These are phyloP conservation scores for Geotrichum histeridarum DNA, from an alignment of 1,139 yeast genomes.

Conservation along the genomic window DNA sequence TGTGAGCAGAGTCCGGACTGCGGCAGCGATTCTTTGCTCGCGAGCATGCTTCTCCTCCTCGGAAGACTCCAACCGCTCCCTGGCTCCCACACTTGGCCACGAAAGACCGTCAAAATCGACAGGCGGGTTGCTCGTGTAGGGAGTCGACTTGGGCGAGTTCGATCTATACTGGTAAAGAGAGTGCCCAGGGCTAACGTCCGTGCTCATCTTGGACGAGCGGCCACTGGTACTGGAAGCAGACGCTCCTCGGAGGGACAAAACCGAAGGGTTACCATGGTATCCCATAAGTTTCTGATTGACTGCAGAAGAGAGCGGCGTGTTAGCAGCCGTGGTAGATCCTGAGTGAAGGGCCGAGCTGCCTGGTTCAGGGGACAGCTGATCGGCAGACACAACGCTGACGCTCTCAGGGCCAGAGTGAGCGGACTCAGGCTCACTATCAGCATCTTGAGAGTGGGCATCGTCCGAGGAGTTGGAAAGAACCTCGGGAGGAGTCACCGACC, in stretches of 20 bases:
- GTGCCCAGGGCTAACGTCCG: slow-evolving; percentile 1
- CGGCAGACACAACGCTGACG: background rate
- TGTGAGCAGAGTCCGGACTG: slow-evolving; percentile 71
- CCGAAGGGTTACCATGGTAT: slow-evolving; percentile 1
- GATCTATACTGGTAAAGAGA: slow-evolving; percentile 3
- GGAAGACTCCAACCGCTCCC: slow-evolving; percentile 63
- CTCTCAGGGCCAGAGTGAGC: background rate
- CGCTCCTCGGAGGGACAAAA: background rate
- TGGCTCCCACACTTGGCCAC: slow-evolving; percentile 91
- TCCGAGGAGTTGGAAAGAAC: background rate
- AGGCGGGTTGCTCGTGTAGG: slow-evolving; percentile 77
- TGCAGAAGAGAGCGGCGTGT: slow-evolving; percentile 13
- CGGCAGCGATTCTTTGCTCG: slow-evolving; percentile 71
- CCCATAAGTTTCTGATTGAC: background rate
- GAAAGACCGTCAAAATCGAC: slow-evolving; percentile 87
- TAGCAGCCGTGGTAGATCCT: slow-evolving; percentile 15
- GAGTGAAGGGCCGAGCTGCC: slow-evolving; percentile 1
- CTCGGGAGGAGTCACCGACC: slow-evolving; percentile 17
- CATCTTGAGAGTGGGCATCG: background rate
- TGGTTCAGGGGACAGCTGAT: background rate
- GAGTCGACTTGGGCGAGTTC: slow-evolving; percentile 38
- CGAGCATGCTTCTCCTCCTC: slow-evolving; percentile 56
- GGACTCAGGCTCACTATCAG: background rate
- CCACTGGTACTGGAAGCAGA: background rate
- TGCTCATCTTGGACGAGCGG: background rate